Conservation (phyloP, 192 early-diverging fungal species). For the Allomyces arbusculus region DNA sequence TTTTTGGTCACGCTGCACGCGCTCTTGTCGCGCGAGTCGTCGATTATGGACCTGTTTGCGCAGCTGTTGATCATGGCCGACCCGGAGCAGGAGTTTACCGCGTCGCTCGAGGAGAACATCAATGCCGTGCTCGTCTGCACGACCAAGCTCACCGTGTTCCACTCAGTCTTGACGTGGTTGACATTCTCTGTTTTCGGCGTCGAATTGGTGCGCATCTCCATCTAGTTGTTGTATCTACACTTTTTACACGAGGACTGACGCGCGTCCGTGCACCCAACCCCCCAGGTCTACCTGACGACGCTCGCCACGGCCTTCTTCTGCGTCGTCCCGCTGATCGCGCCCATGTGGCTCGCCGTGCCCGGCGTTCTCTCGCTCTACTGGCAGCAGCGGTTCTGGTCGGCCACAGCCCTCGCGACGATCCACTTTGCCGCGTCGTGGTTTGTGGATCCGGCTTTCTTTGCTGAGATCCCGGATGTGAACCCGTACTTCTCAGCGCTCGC, state of each 20-base stretch:
- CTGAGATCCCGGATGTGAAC: not conserved
- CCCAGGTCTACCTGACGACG: not conserved
- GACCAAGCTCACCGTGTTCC: not conserved
- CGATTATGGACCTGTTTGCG: not conserved
- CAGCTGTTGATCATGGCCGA: not conserved
- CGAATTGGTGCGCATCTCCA: not conserved
- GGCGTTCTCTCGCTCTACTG: not conserved
- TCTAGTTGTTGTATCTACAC: too few species aligned
- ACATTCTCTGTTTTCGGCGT: not conserved
- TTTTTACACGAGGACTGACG: too few species aligned
- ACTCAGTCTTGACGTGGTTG: not conserved
- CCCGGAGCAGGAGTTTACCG: not conserved
- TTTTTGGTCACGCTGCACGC: not conserved
- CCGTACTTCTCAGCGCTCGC: not conserved
- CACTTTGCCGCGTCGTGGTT: not conserved
- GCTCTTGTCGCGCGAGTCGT: not conserved
- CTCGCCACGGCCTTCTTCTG: not conserved
- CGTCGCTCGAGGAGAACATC: not conserved
- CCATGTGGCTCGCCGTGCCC: not conserved
- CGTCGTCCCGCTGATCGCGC: not conserved
- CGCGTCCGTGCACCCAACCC: too few species aligned
- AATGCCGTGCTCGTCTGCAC: not conserved
- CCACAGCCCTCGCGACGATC: not conserved
- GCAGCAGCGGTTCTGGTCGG: not conserved
- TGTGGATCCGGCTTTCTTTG: not conserved